Percentiles rank a stretch among this genome's conserved stretches.
phyloP scores from a whole-genome alignment of 2,329 filamentous ascomycete genomes.

The Aspergillus flavus region DNA sequence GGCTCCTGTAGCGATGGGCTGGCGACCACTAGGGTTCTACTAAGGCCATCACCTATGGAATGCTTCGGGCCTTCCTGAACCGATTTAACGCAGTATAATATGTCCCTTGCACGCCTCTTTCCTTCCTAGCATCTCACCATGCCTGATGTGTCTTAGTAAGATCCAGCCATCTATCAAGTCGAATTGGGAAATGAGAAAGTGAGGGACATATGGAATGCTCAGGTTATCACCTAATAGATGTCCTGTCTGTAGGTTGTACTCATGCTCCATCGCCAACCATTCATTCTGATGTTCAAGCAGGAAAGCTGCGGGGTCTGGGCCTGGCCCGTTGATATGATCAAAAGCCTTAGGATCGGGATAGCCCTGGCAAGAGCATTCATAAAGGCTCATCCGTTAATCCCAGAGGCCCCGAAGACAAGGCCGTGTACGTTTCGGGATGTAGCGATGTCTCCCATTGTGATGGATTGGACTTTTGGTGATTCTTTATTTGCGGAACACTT shows the following conservation, averaged over 20 bases:
- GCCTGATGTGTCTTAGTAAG: conserved; percentile 1
- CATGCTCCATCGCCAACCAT: conserved; percentile 1
- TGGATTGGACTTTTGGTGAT: no score
- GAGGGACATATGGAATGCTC: conserved; percentile 3
- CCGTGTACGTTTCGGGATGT: not conserved
- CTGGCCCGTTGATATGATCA: conserved; percentile 3
- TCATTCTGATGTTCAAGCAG: conserved; percentile 5
- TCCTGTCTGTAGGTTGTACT: conserved; percentile 1
- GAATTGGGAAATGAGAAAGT: not conserved
- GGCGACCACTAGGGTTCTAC: not conserved
- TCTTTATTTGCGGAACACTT: not conserved
- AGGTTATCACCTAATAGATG: not conserved
- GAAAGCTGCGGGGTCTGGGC: not conserved
- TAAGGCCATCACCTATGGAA: not conserved
- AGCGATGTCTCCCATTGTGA: not conserved
- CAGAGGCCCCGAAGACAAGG: conserved; percentile 10
- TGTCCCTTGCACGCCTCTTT: not conserved
- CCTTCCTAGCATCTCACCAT: conserved; percentile 2
- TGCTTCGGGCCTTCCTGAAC: conserved; percentile 1
- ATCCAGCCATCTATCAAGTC: conserved; percentile 6
- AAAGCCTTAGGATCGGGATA: not conserved
- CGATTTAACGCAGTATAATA: conserved; percentile 5
- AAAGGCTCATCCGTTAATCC: conserved; percentile 9
- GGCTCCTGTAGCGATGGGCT: not conserved
- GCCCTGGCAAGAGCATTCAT: no score